phyloP scores from a whole-genome alignment of 2,329 filamentous ascomycete genomes.

The Myotisia sp. region DNA sequence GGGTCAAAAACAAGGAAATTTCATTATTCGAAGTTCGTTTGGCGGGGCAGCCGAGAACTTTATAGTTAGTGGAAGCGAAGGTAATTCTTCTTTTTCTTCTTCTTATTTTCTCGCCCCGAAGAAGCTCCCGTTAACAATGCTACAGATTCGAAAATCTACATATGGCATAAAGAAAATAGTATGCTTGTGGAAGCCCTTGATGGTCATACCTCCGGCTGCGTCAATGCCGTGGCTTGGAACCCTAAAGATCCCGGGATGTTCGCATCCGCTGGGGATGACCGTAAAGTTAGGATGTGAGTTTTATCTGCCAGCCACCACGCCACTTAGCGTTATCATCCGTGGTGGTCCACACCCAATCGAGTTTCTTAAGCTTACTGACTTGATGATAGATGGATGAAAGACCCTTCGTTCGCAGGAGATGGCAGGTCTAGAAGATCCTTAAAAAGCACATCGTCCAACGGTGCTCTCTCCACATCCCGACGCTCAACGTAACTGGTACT shows the following conservation, averaged over 20 bases:
- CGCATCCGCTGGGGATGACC: slow-evolving; percentile 82
- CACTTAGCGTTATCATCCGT: too few relatives aligned
- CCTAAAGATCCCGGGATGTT: slow-evolving; percentile 70
- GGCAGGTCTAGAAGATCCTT: slow-evolving; percentile 2
- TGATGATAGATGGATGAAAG: slow-evolving; percentile 5
- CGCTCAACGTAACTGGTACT: too few relatives aligned
- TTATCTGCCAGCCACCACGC: neutral
- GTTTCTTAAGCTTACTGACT: neutral
- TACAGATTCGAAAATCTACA: slow-evolving; percentile 55
- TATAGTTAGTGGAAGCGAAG: slow-evolving; percentile 81
- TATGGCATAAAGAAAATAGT: slow-evolving; percentile 82
- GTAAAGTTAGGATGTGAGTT: slow-evolving; percentile 68
- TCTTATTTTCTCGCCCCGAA: neutral
- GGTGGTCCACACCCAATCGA: neutral
- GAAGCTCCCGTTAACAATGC: neutral
- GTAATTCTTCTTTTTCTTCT: slow-evolving; percentile 32
- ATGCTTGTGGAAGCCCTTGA: slow-evolving; percentile 59
- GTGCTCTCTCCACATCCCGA: neutral
- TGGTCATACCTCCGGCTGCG: slow-evolving; percentile 55
- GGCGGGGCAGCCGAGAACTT: slow-evolving; percentile 88
- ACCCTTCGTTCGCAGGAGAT: neutral
- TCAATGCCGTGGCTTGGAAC: slow-evolving; percentile 84
- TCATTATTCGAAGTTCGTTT: slow-evolving; percentile 67
- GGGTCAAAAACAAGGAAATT: slow-evolving; percentile 61
- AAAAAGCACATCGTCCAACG: slow-evolving; percentile 3